Percentiles rank a stretch among this genome's conserved stretches.
Conservation (phyloP, 106 monocot genomes). For the Acanthochlamys bracteata region DNA sequence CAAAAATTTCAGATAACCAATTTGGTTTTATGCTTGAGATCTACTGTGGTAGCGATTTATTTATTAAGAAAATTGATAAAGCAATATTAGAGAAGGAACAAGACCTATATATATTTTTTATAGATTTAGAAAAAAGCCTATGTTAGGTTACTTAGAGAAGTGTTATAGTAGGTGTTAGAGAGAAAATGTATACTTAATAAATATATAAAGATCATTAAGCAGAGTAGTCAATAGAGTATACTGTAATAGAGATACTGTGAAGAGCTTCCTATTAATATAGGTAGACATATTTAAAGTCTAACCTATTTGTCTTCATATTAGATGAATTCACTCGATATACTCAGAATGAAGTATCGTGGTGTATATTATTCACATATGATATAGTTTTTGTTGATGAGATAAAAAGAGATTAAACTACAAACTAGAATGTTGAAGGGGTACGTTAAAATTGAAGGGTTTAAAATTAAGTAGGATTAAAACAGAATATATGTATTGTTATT, state of each 20-base stretch:
- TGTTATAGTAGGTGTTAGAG: background rate
- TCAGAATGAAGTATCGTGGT: background rate
- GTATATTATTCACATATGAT: no score
- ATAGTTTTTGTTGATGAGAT: no score
- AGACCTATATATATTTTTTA: conserved; percentile 1
- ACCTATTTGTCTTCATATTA: no score
- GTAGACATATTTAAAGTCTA: background rate
- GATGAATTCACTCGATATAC: background rate
- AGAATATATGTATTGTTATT: no score
- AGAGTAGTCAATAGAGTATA: background rate
- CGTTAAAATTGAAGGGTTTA: no score
- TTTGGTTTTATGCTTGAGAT: no score
- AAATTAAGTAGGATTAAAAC: no score
- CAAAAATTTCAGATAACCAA: no score
- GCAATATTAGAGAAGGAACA: background rate
- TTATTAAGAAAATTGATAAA: background rate
- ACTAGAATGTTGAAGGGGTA: no score
- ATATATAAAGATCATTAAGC: no score
- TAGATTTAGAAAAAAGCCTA: background rate
- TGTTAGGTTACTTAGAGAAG: background rate
- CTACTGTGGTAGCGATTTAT: background rate
- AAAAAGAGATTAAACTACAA: no score
- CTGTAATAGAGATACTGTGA: background rate
- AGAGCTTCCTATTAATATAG: background rate
- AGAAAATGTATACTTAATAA: no score